Evolutionary conservation across 345 rosid species (phyloP).

Genomic region (Lumnitzera racemosa): DNA sequence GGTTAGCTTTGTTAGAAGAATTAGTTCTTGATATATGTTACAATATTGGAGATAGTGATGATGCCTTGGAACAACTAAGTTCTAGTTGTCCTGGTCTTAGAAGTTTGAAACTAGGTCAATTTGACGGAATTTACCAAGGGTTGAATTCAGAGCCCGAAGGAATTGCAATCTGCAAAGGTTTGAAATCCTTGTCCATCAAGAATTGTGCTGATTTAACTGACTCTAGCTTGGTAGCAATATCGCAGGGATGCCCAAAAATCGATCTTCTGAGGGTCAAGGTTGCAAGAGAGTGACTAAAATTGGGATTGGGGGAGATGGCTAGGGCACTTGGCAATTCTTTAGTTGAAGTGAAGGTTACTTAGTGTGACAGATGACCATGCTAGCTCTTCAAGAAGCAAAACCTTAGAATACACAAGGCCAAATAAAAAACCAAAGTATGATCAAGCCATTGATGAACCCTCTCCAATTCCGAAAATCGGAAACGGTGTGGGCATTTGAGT

Average conservation of each 20-base stretch:
- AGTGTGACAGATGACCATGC: not conserved
- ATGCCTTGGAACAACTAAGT: conserved; percentile 22
- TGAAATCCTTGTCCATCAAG: conserved; percentile 27
- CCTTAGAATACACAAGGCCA: not conserved
- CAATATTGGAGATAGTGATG: conserved; percentile 20
- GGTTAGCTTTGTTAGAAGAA: conserved; percentile 29
- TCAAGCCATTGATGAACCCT: not conserved
- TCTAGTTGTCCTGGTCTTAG: conserved; percentile 23
- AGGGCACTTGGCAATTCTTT: conserved; percentile 21
- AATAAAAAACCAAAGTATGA: conserved; percentile 19
- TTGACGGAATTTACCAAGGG: conserved; percentile 27
- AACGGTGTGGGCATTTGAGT: conserved; percentile 1
- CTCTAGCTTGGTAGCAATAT: conserved; percentile 26
- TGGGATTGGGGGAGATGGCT: conserved; percentile 23
- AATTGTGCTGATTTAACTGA: conserved; percentile 30
- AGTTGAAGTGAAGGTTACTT: conserved; percentile 23
- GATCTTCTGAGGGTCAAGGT: conserved; percentile 28
- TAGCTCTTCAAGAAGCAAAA: not conserved
- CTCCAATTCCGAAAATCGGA: not conserved
- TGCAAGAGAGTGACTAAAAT: conserved; percentile 25
- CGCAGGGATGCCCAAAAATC: conserved; percentile 19
- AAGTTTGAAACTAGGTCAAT: conserved; percentile 24
- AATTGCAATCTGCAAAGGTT: conserved; percentile 23
- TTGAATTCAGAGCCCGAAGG: conserved; percentile 27
- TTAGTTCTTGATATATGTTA: conserved; percentile 26